Base-by-base conservation (phyloP, 2,329 filamentous ascomycete genomes). In the Cercospora sp. region DNA sequence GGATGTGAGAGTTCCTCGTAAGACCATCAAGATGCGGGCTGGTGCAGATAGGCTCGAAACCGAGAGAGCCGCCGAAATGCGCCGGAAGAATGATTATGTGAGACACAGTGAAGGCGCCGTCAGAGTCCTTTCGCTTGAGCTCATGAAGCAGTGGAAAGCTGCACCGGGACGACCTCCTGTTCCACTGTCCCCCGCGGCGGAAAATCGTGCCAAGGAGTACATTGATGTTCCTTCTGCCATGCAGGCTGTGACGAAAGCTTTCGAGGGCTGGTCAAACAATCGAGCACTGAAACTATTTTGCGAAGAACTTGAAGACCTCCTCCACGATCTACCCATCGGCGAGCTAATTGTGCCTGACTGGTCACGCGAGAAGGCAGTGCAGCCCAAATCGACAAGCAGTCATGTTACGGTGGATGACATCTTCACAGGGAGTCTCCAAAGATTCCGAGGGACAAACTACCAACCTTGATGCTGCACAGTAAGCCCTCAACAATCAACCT, bases 41-140 rank as follows among this genome's bases (percentile, higher is more conserved):
- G 45, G 59, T 8, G 26, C 24, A 32, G 49, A 63, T 1, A 28
- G 16, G 6, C n/a, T 45, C 7, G 61, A 67, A 53, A 59, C 60
- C 13, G 21, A 43, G 51, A 32, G 16, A 24, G 13, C 21, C 8
- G 32, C 61, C 2, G 40, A 53, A 21, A 6, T 61, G 16, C 51
- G 65, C 3, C 37, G 61, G 24, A 61, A 16, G 34, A 60, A 62
- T 8, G 65, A 67, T 51, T 67, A 67, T 18, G 16, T 18, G 51
- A 57, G 62, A 18, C 61, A 45, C 28, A 53, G 28, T 13, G 62
- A 61, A 9, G 62, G 26, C 10, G 57, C 66, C 16, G 43, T 45
- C 1, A 61, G 34, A 16, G 62, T 26, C 7, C 18, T 68, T 21
- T 43, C 66, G 18, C 7, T 8, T 4, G 58, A 43, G 5, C n/a